Conservation (phyloP, 2,329 filamentous ascomycete genomes). For the Camptophora hylomeconis region DNA sequence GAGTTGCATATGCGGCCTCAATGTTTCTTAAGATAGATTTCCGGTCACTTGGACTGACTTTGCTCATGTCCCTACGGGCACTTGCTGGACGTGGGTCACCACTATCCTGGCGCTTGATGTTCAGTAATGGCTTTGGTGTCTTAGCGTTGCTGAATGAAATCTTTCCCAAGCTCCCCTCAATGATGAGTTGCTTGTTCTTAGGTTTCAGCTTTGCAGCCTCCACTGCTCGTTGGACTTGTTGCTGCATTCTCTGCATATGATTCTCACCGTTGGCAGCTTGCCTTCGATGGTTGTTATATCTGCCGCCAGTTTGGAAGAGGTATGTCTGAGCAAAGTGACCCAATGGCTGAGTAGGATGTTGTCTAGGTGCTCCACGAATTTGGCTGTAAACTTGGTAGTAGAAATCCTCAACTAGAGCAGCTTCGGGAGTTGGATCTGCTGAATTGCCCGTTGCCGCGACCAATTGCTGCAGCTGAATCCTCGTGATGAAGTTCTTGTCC, state of each 20-base stretch:
- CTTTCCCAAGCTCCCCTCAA: conserved; percentile 91
- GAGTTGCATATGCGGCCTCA: conserved; percentile 70
- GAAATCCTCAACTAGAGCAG: conserved; percentile 80
- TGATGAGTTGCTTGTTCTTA: conserved; percentile 93
- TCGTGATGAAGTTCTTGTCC: conserved; percentile 98
- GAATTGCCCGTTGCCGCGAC: conserved; percentile 84
- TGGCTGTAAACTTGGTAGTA: conserved; percentile 97
- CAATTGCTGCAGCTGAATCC: conserved; percentile 92
- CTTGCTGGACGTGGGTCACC: conserved; percentile 38
- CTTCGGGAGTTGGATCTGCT: conserved; percentile 65
- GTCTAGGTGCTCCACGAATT: conserved; percentile 77
- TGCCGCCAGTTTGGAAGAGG: conserved; percentile 82
- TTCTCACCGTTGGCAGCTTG: conserved; percentile 80
- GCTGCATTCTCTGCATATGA: conserved; percentile 97
- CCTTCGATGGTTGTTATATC: conserved; percentile 57
- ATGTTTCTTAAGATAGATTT: conserved; percentile 78
- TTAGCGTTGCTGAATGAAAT: conserved; percentile 99
- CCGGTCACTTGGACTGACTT: conserved; percentile 54
- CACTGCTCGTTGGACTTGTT: conserved; percentile 93
- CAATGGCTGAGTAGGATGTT: conserved; percentile 82
- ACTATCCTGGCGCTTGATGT: conserved; percentile 78
- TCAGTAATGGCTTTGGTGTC: conserved; percentile 86
- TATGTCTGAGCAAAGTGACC: conserved; percentile 98
- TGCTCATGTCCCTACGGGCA: conserved; percentile 29
- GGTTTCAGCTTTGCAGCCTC: conserved; percentile 95